phyloP scores from a whole-genome alignment of 805 yeast genomes.

The Debaryomyces tyrocola region DNA sequence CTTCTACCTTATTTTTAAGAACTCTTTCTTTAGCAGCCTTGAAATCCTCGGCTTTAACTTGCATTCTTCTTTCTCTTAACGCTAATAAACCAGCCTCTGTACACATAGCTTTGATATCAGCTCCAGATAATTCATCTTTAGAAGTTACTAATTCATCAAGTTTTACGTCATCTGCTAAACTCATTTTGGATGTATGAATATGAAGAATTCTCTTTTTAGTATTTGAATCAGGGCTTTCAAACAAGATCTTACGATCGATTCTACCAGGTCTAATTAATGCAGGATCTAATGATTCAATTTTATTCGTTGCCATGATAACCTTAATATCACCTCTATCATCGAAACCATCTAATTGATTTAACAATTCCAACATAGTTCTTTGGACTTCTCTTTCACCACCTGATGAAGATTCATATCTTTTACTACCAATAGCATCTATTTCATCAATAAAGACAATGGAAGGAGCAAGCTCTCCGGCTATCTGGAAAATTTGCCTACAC shows the following conservation, averaged over 20 bases:
- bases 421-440: constrained; percentile 98
- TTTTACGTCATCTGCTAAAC: constrained; percentile 81
- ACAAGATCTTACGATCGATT: constrained; percentile 92
- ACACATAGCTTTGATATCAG: constrained; percentile 96
- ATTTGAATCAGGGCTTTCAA: constrained; percentile 92
- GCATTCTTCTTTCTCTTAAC: constrained; percentile 95
- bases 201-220: constrained; percentile 90
- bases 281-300: constrained; percentile 91
- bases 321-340: constrained; percentile 97
- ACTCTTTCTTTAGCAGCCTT: constrained; percentile 92
- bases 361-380: constrained; percentile 94
- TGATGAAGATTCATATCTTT: constrained; percentile 93
- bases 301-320: constrained; percentile 97
- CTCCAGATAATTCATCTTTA: constrained; percentile 94
- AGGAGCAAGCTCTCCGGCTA: constrained; percentile 96
- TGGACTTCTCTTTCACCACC: constrained; percentile 98
- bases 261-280: constrained; percentile 97
- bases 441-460: constrained; percentile 98
- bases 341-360: constrained; percentile 95
- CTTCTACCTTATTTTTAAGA: constrained; percentile 94
- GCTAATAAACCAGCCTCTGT: constrained; percentile 97
- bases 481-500: constrained; percentile 90
- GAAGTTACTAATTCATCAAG: constrained; percentile 84
- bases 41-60: constrained; percentile 92
- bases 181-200: constrained; percentile 94